Base-by-base conservation (phyloP, 2,329 filamentous ascomycete species). In the Pseudogymnoascus sp. region DNA sequence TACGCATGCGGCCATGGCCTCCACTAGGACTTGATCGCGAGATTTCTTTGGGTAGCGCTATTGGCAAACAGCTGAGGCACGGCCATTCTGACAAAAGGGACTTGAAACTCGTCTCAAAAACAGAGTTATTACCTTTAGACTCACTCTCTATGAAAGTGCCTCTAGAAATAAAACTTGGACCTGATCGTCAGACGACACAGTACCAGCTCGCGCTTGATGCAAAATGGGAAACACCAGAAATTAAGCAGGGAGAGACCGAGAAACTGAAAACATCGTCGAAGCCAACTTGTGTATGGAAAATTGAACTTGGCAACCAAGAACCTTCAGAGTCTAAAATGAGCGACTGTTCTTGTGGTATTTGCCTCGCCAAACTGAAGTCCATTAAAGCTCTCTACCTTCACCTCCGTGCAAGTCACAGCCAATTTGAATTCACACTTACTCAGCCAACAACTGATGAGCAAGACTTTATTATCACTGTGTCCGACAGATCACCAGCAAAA, bases 161-260 rank as follows among this genome's bases (percentile, higher is more conserved):
- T 55, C 27, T 55, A 10, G 27, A 55, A 31, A 33, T 55, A n/a
- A 55, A 55, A 33, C 45, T 55, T 12, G 45, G 45, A 12, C 45
- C 45, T 12, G 45, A 55, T 33, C 45, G 45, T 15, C 45, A 55
- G 18, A 55, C 45, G n/a, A 55, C 45, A 12, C 45, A 55, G 33
- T 55, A 33, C 45, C 45, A 33, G n/a, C 45, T 55, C n/a, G 27
- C 27, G n/a, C 31, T 59, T 7, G 13, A 59, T 59, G 58, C 58
- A 25, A 29, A 59, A 59, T 40, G 33, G 33, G 33, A 25, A 12
- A 25, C 18, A 15, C 58, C 58, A 40, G 18, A 15, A 4, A 9
- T 40, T 40, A 13, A 21, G 18, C 58, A n/a, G 12, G 29, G 5
- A 25, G 18, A 25, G 18, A 18, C 3, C 5, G n/a, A 18, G n/a